Evolutionary conservation across 129 eudicot genomes (phyloP), one percentile per base, ranked within the genome.

Genomic region (Lactuca saligna): DNA sequence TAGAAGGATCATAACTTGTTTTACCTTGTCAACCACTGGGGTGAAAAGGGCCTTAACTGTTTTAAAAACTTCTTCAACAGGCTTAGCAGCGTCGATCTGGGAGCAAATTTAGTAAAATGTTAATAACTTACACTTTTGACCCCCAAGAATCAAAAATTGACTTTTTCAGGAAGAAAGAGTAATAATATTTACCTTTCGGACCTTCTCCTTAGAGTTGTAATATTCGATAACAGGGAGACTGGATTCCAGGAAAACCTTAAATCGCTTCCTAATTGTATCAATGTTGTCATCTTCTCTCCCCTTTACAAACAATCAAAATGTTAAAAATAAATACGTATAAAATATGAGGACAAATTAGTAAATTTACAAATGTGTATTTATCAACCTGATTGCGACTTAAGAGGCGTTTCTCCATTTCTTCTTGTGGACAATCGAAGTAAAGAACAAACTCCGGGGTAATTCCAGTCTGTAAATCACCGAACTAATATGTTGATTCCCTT

Each of bases 391-490:
- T 94, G 66, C 99, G 81, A 73, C 88, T 34, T 73, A 94, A 81
- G 64, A 94, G 88, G 66, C 96, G 97, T 78, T 73, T 87, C 97
- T 94, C 91, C 99, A 89, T 94, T 82, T 89, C 99, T 82, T 89
- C 97, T 75, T 78, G 88, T 0, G 97, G 80, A 65, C 96, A 89
- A 63, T 94, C 99, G 55, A 94, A 89, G 73, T 81, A 94, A 20
- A 94, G 96, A 59, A 94, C 83, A 77, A 87, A 87, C 69, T 85
- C 93, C 11, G 97, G 99, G 66, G 31, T 81, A 67, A 89, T 87
- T 61, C 87, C 87, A 51, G 99, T 89, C 99, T 93, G 88, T 70
- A 69, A 41, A 65, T n/a, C 44, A 78, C 7, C 1, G 15, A 63
- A 49, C 11, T 29, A 17, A 16, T 54, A 37, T 39, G 15, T 16